Percentiles rank a stretch among this genome's conserved stretches.
Evolutionary conservation across 129 eudicot species (phyloP).

Genomic region (Apium graveolens): DNA sequence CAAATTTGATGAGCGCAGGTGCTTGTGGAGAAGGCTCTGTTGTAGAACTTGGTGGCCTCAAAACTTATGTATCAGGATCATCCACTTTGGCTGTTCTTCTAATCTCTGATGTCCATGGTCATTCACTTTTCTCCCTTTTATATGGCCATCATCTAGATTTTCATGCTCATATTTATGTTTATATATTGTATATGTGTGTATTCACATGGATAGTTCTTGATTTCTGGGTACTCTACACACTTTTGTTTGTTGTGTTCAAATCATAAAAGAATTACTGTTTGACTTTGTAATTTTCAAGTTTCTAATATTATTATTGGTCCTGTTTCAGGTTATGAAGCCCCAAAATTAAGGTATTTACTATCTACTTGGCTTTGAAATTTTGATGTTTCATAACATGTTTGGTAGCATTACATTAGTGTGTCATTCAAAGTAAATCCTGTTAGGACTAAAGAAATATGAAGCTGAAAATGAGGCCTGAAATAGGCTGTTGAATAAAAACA

Average conservation of each 20-base stretch:
- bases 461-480: too few relatives aligned
- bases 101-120: constrained; percentile 5
- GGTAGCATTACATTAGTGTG: background rate
- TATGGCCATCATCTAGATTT: background rate
- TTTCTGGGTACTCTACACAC: background rate
- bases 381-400: background rate
- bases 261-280: background rate
- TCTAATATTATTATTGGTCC: background rate
- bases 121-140: background rate
- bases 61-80: background rate
- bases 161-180: background rate
- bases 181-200: background rate
- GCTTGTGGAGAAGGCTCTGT: background rate
- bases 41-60: constrained; percentile 6
- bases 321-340: constrained; percentile 11
- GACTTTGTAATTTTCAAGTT: background rate
- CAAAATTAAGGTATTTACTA: background rate
- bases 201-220: too few relatives aligned
- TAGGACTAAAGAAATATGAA: too few relatives aligned
- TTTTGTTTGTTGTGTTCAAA: background rate
- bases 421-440: too few relatives aligned
- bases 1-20: background rate
- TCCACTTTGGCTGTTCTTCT: constrained; percentile 1
- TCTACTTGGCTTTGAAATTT: background rate
- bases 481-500: too few relatives aligned